Evolutionary conservation across 2,329 filamentous ascomycete genomes (phyloP).

Genomic region (Periconia sp.): DNA sequence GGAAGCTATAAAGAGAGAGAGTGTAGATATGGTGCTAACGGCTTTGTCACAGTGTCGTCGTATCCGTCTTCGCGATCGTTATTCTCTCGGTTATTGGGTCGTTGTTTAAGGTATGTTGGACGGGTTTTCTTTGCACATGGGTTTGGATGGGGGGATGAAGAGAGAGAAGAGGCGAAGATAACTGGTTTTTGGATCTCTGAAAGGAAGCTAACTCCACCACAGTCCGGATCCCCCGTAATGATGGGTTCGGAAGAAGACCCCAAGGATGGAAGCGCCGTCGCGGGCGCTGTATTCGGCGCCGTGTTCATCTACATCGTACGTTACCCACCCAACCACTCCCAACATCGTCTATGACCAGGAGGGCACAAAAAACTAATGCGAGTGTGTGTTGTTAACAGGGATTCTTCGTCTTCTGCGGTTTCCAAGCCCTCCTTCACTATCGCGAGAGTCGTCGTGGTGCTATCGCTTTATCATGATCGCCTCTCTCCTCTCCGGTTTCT

Average conservation of each 20-base stretch:
- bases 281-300: slow-evolving; percentile 81
- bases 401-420: slow-evolving; percentile 88
- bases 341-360: neutral
- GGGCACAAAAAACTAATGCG: slow-evolving; percentile 8
- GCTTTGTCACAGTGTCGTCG: slow-evolving; percentile 62
- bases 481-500: neutral
- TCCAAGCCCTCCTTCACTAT: slow-evolving; percentile 84
- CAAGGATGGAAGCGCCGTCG: slow-evolving; percentile 74
- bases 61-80: slow-evolving; percentile 65
- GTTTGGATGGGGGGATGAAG: neutral
- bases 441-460: slow-evolving; percentile 81
- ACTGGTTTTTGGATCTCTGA: neutral
- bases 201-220: slow-evolving; percentile 21
- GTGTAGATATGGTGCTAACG: slow-evolving; percentile 14
- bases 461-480: slow-evolving; percentile 68
- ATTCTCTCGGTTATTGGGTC: slow-evolving; percentile 67
- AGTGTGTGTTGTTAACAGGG: slow-evolving; percentile 54
- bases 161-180: neutral
- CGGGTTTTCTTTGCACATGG: neutral
- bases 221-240: slow-evolving; percentile 76
- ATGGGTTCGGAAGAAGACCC: slow-evolving; percentile 73
- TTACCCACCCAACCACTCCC: slow-evolving; percentile 27
- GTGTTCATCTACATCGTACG: slow-evolving; percentile 87
- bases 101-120: slow-evolving; percentile 67
- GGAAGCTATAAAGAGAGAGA: neutral